Evolutionary conservation across 345 rosid species (phyloP).

Genomic region (Eutrema japonicum): DNA sequence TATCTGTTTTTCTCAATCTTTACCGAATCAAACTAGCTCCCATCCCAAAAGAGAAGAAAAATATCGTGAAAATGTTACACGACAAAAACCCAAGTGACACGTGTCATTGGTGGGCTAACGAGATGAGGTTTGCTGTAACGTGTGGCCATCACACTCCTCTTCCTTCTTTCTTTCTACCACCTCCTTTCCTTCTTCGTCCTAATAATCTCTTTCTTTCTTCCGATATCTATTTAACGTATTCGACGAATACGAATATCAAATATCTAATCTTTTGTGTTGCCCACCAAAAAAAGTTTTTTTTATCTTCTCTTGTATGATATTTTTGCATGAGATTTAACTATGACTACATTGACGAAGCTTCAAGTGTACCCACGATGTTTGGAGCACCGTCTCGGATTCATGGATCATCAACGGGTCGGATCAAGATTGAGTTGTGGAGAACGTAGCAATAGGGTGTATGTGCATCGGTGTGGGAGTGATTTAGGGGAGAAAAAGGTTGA

Average conservation of each 20-base stretch:
- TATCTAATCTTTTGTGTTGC: conserved; percentile 21
- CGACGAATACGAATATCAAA: conserved; percentile 16
- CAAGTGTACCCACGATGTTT: conserved; percentile 55
- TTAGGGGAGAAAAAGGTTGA: conserved; percentile 48
- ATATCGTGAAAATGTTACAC: conserved; percentile 14
- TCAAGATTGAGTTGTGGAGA: conserved; percentile 47
- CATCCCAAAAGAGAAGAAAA: background rate
- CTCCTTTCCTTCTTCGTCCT: conserved; percentile 28
- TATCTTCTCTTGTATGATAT: conserved; percentile 12
- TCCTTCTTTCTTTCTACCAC: conserved; percentile 32
- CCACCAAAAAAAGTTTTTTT: background rate
- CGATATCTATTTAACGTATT: conserved; percentile 37
- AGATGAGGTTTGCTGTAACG: conserved; percentile 82
- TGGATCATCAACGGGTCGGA: conserved; percentile 47
- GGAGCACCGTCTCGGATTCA: conserved; percentile 46
- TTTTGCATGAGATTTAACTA: conserved; percentile 48
- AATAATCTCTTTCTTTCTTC: conserved; percentile 10
- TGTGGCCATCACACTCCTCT: conserved; percentile 81
- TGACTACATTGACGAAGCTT: conserved; percentile 63
- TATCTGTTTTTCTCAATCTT: background rate
- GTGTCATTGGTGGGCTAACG: conserved; percentile 43
- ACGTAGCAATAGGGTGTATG: conserved; percentile 52
- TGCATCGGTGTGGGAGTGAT: conserved; percentile 48
- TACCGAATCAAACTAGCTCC: conserved; percentile 4
- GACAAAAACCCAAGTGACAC: conserved; percentile 48